Evolutionary conservation across 2,329 filamentous ascomycete genomes (phyloP), one percentile per base, ranked within the genome.

Genomic region (Fusarium mangiferae): DNA sequence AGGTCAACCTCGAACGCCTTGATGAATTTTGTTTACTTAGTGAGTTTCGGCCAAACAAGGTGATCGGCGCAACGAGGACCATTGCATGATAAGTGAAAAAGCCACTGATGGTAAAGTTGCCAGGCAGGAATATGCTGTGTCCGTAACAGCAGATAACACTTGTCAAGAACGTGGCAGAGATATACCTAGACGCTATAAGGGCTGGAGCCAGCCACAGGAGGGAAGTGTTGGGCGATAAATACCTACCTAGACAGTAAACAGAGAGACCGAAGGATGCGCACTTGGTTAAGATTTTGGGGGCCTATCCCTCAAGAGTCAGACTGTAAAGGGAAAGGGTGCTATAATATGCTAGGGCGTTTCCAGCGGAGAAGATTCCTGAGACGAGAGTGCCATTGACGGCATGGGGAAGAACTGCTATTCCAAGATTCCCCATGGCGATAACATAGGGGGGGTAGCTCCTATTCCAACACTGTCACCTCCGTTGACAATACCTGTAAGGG

Each of bases 41-140:
- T 13, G 14, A 67, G 13, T 68, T 66, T 55, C 54, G 61, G 14
- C 54, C 22, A 11, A 66, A 42, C 24, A 61, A 68, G 12, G 35
- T 48, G 17, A 61, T 33, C 17, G 62, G 49, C 14, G 46, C 55
- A 42, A 68, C 17, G 6, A 51, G 24, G 18, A 60, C 46, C 55
- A 66, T 66, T 33, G 66, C 51, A 24, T 65, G 61, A 38, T 56
- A 60, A 18, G 62, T 56, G 30, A 66, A 66, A 48, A 66, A 66
- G 30, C 48, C 62, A n/a, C 52, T 38, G 8, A 13, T 26, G 20
- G 62, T 55, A 3, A 66, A 68, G 42, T 28, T 46, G 5, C 45
- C 46, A 9, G 42, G 62, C 9, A 61, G 38, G 17, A 66, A 66
- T 17, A 36, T 20, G 48, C 14, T 66, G 17, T 66, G 61, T 20